A percentile compares a stretch with the other conserved stretches of the same genome.
Conservation (phyloP, 192 early-diverging fungal species). For the Geranomyces michiganensis region DNA sequence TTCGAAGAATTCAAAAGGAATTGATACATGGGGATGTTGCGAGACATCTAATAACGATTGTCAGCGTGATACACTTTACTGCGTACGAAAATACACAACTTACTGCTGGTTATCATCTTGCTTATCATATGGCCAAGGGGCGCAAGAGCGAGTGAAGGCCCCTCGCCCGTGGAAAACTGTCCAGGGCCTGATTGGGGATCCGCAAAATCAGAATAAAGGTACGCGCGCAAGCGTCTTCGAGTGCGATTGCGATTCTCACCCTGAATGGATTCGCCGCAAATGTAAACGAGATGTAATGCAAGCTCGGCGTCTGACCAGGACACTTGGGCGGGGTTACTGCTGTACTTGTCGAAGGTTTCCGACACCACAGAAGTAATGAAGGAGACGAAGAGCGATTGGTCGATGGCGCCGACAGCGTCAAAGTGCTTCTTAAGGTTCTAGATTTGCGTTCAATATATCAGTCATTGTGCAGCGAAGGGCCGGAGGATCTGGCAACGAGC, state of each 20-base stretch:
- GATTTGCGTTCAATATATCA: neutral
- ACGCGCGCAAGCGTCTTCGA: slow-evolving; percentile 23
- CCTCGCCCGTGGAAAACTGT: slow-evolving; percentile 39
- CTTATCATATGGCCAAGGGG: slow-evolving; percentile 63
- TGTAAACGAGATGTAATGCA: slow-evolving; percentile 71
- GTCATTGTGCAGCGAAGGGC: neutral
- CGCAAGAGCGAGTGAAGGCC: slow-evolving; percentile 33
- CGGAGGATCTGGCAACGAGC: neutral
- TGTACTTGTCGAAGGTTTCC: slow-evolving; percentile 63
- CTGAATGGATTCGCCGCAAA: slow-evolving; percentile 72
- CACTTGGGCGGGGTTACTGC: slow-evolving; percentile 22
- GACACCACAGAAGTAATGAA: slow-evolving; percentile 66
- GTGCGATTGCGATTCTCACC: slow-evolving; percentile 26
- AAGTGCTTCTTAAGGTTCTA: slow-evolving; percentile 47
- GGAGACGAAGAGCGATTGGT: slow-evolving; percentile 58
- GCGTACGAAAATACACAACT: slow-evolving; percentile 21
- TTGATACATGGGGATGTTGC: slow-evolving; percentile 72
- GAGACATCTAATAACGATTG: slow-evolving; percentile 57
- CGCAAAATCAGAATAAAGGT: neutral
- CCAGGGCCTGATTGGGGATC: neutral
- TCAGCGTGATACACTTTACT: neutral
- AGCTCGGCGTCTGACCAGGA: slow-evolving; percentile 78
- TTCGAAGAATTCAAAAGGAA: slow-evolving; percentile 76
- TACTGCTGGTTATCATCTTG: slow-evolving; percentile 67
- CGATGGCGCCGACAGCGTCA: slow-evolving; percentile 76